Evolutionary conservation across 1,284 basidiomycete genomes (phyloP).

Genomic region (Somion occarium): DNA sequence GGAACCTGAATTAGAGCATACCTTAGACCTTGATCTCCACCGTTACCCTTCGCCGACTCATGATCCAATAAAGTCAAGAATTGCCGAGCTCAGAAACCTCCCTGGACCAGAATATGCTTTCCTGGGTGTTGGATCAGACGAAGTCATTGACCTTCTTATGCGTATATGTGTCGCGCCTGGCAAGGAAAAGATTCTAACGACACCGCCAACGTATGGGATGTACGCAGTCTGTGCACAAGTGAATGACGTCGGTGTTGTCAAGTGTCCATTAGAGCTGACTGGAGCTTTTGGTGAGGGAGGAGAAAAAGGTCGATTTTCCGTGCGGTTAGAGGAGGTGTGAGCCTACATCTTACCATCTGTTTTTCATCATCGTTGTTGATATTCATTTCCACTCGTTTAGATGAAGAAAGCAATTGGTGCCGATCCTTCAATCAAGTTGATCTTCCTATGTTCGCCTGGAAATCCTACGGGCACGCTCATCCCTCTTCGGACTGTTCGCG

Average conservation of each 20-base stretch:
- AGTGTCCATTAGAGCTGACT: constrained; percentile 71
- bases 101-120: constrained; percentile 76
- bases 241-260: constrained; percentile 87
- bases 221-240: constrained; percentile 93
- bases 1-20: constrained; percentile 28
- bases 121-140: constrained; percentile 95
- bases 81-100: constrained; percentile 70
- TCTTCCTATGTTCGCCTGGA: constrained; percentile 96
- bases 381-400: constrained; percentile 34
- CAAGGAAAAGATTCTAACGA: constrained; percentile 78
- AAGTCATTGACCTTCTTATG: constrained; percentile 94
- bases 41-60: constrained; percentile 88
- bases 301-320: constrained; percentile 72
- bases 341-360: background rate
- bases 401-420: constrained; percentile 65
- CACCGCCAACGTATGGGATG: constrained; percentile 98
- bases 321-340: constrained; percentile 73
- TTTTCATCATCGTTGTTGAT: constrained; percentile 1
- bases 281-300: constrained; percentile 59
- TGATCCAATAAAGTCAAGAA: constrained; percentile 72
- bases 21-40: constrained; percentile 59
- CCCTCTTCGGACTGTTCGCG: constrained; percentile 63
- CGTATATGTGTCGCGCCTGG: constrained; percentile 83
- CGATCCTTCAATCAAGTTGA: constrained; percentile 80
- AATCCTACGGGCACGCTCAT: constrained; percentile 95